A percentile compares a stretch with the other conserved stretches of the same genome.
phyloP scores from a whole-genome alignment of 345 rosid species.

The Sonneratia caseolaris region DNA sequence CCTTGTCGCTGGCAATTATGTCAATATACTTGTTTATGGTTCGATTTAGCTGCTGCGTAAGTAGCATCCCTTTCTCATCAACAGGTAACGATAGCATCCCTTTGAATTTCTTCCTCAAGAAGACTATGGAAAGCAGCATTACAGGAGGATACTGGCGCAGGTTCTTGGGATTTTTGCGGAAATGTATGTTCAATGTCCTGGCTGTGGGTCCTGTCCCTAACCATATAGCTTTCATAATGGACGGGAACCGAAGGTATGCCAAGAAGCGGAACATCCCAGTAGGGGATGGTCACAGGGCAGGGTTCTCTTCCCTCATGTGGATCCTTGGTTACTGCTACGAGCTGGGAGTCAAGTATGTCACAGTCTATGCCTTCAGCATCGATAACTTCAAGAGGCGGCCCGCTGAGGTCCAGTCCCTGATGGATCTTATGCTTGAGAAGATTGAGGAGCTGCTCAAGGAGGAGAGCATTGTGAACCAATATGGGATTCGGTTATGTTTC shows the following conservation, averaged over 20 bases:
- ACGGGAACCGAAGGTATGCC: constrained; percentile 36
- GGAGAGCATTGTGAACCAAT: constrained; percentile 26
- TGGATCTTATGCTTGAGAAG: constrained; percentile 38
- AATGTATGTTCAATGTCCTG: constrained; percentile 23
- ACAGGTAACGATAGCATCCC: not conserved
- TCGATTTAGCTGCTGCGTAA: not conserved
- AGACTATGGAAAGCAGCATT: constrained; percentile 3
- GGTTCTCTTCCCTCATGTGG: constrained; percentile 24
- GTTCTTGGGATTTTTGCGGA: constrained; percentile 17
- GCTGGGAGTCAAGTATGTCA: constrained; percentile 30
- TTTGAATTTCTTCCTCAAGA: constrained; percentile 1
- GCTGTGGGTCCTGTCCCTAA: constrained; percentile 29
- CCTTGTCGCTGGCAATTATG: not conserved
- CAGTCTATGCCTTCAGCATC: constrained; percentile 41
- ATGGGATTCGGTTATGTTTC: constrained; percentile 27
- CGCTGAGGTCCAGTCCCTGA: constrained; percentile 26
- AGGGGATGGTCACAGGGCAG: constrained; percentile 33
- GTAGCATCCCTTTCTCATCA: not conserved
- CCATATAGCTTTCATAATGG: constrained; percentile 41
- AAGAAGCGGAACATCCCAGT: constrained; percentile 20
- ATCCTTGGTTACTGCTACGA: constrained; percentile 34
- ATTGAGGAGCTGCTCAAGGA: constrained; percentile 24
- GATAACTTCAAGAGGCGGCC: constrained; percentile 36
- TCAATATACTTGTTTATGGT: not conserved
- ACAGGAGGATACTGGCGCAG: constrained; percentile 6